Conservation (phyloP, 2,329 filamentous ascomycete species). For the Amesomyces nigricolor region DNA sequence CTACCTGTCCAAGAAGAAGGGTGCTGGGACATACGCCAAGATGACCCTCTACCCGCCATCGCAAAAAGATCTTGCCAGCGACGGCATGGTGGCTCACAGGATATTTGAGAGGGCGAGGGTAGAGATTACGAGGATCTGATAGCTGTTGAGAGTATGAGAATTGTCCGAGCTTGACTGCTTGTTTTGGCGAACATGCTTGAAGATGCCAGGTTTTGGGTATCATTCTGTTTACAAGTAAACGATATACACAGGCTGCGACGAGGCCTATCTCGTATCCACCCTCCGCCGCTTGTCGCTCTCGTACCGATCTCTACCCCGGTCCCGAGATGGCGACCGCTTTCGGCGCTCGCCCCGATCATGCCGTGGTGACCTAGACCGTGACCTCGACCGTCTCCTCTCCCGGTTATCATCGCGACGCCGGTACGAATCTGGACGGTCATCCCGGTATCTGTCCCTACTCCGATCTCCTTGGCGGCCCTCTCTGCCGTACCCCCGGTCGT, state of each 20-base stretch:
- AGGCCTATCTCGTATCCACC: slow-evolving; percentile 41
- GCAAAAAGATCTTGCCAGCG: slow-evolving; percentile 51
- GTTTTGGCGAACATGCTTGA: neutral
- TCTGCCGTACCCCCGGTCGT: slow-evolving; percentile 30
- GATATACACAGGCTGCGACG: neutral
- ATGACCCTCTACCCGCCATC: slow-evolving; percentile 67
- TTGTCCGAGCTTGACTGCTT: no score
- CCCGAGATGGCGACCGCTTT: slow-evolving; percentile 54
- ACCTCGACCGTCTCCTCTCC: slow-evolving; percentile 36
- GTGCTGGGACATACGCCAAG: slow-evolving; percentile 78
- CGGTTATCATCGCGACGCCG: slow-evolving; percentile 29
- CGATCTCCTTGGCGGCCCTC: slow-evolving; percentile 32
- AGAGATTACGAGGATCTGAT: slow-evolving; percentile 73
- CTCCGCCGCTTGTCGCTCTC: slow-evolving; percentile 55
- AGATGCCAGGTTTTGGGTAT: slow-evolving; percentile 2
- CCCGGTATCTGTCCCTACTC: slow-evolving; percentile 30
- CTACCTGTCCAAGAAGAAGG: slow-evolving; percentile 74
- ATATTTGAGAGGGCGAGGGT: slow-evolving; percentile 79
- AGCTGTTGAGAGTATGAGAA: neutral
- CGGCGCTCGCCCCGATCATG: slow-evolving; percentile 42
- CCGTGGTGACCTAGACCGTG: slow-evolving; percentile 51
- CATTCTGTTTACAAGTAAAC: slow-evolving; percentile 1
- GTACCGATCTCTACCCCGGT: slow-evolving; percentile 47
- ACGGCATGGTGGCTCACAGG: slow-evolving; percentile 61
- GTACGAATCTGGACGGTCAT: slow-evolving; percentile 21